Percentiles rank a stretch among this genome's conserved stretches.
phyloP scores from a whole-genome alignment of 768 basidiomycete species.

The Mycena indigotica region DNA sequence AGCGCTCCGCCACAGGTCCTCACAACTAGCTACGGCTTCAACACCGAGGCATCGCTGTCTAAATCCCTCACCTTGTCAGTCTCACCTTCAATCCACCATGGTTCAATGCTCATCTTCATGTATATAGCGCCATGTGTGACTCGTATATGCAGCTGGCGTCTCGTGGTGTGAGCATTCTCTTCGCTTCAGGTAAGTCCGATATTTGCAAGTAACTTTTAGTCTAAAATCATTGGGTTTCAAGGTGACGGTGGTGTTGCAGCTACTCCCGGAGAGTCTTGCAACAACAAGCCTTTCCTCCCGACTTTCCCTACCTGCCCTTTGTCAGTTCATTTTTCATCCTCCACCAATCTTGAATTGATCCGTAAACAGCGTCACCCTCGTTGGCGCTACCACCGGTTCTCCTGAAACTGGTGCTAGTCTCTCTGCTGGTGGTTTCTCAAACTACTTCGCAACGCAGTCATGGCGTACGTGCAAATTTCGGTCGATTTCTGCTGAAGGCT shows the following conservation, averaged over 20 bases:
- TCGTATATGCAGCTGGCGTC: conserved; percentile 39
- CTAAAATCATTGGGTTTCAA: too few relatives aligned
- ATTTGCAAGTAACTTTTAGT: too few relatives aligned
- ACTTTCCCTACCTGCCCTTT: conserved; percentile 51
- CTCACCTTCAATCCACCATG: not conserved
- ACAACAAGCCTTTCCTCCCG: conserved; percentile 37
- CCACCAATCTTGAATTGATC: too few relatives aligned
- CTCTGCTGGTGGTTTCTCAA: conserved; percentile 56
- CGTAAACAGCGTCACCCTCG: conserved; percentile 33
- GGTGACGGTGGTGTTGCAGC: conserved; percentile 45
- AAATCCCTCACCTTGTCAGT: conserved; percentile 16
- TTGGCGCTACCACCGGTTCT: conserved; percentile 45
- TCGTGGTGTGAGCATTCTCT: conserved; percentile 52
- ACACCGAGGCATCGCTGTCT: conserved; percentile 44
- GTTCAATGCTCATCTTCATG: not conserved
- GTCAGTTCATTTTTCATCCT: too few relatives aligned
- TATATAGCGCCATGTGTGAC: conserved; percentile 19
- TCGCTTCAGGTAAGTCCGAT: conserved; percentile 49
- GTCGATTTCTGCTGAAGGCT: conserved; percentile 18
- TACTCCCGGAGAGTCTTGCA: conserved; percentile 31
- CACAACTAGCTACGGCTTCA: conserved; percentile 51
- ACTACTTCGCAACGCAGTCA: conserved; percentile 35
- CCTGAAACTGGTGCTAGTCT: conserved; percentile 43
- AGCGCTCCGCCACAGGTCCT: conserved; percentile 43
- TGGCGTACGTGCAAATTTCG: conserved; percentile 20